Evolutionary conservation across 345 rosid species (phyloP).

Genomic region (Lepidium didymum): DNA sequence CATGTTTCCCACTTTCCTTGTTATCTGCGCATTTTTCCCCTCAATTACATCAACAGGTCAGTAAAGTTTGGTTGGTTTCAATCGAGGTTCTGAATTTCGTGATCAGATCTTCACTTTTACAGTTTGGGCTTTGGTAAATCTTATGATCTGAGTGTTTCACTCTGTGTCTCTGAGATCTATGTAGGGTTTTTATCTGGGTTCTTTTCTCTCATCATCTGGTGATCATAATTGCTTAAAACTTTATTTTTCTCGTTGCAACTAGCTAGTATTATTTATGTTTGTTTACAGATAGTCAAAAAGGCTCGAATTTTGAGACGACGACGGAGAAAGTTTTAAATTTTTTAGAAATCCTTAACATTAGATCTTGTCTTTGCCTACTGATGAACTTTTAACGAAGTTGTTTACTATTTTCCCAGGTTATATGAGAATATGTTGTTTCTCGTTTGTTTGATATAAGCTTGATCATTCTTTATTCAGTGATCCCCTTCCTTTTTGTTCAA

Average conservation of each 20-base stretch:
- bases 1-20: neutral
- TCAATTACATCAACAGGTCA: constrained; percentile 7
- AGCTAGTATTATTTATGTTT: neutral
- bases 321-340: neutral
- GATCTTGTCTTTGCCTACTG: neutral
- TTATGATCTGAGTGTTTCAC: neutral
- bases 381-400: neutral
- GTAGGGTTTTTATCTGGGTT: neutral
- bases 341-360: neutral
- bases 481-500: neutral
- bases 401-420: neutral
- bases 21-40: neutral
- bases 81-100: neutral
- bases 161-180: constrained; percentile 5
- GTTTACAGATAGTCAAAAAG: neutral
- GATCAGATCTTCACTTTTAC: neutral
- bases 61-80: neutral
- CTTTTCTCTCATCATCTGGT: neutral
- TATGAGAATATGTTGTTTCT: neutral
- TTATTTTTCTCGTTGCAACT: neutral
- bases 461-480: neutral
- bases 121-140: neutral
- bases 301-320: neutral
- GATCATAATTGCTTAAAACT: neutral
- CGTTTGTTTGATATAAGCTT: neutral